Evolutionary conservation across 805 yeast genomes (phyloP).

Genomic region (Spathaspora gorwiae): DNA sequence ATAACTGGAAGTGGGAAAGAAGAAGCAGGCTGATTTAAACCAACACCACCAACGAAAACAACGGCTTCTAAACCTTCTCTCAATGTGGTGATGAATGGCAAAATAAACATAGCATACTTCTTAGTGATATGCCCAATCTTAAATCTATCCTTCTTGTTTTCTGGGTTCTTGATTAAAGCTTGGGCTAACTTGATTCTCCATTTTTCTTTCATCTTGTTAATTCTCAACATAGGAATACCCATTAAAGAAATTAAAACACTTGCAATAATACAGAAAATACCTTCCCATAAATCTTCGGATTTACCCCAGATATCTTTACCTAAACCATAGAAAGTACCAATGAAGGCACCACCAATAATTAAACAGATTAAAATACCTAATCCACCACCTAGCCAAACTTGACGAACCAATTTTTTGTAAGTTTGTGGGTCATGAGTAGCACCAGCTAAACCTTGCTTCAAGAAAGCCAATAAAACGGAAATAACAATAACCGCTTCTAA

Average conservation of each 20-base stretch:
- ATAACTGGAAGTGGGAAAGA: slow-evolving; percentile 91
- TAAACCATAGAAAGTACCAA: slow-evolving; percentile 83
- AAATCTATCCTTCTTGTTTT: slow-evolving; percentile 42
- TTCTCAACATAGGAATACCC: slow-evolving; percentile 92
- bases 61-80: slow-evolving; percentile 97
- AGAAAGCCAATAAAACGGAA: slow-evolving; percentile 82
- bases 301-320: slow-evolving; percentile 75
- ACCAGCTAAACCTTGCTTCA: slow-evolving; percentile 75
- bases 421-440: slow-evolving; percentile 41
- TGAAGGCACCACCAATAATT: slow-evolving; percentile 81
- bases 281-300: slow-evolving; percentile 96
- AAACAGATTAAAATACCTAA: slow-evolving; percentile 72
- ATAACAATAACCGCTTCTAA: slow-evolving; percentile 85
- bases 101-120: slow-evolving; percentile 78
- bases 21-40: slow-evolving; percentile 42
- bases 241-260: slow-evolving; percentile 77
- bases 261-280: slow-evolving; percentile 83
- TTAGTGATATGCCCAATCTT: slow-evolving; percentile 28
- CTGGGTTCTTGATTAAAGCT: slow-evolving; percentile 61
- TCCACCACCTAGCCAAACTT: slow-evolving; percentile 79
- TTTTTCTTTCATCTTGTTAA: slow-evolving; percentile 90
- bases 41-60: slow-evolving; percentile 94
- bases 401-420: slow-evolving; percentile 56
- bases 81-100: slow-evolving; percentile 84
- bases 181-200: slow-evolving; percentile 90